Evolutionary conservation across 1,139 yeast species (phyloP), one percentile per base, ranked within the genome.

Genomic region (Nadsonia starkeyi-henricii): DNA sequence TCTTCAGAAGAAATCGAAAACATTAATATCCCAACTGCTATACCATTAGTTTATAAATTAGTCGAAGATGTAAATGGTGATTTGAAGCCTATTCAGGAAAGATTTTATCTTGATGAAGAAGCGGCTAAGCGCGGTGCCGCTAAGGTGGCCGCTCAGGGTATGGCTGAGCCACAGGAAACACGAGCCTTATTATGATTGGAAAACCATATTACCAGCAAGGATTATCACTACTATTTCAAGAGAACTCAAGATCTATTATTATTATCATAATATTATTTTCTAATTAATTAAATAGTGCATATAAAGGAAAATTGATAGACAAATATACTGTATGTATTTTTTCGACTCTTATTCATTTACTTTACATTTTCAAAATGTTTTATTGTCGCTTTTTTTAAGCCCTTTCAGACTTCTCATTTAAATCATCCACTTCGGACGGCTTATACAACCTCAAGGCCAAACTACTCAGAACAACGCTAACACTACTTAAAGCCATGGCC

Each of bases 41-140:
- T 89, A 59, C 97, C 97, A 66, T 81, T 89, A 73, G 96, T 89
- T 55, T 89, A 85, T 74, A 96, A 89, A 74, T 81, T 89, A 15
- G 4, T 15, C 12, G 39, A 33, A 15, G 39, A 33, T 33, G 17
- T 3, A 67, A 96, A 89, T 68, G 83, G 77, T 54, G 66, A 76
- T 63, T 81, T 89, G 72, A 79, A 79, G 72, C 96, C 96, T 72
- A 74, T 81, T 65, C 88, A 86, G 80, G 85, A 88, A 58, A 81
- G 93, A 61, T 86, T 86, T 78, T 89, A 89, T 81, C 82, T 89
- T 73, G 97, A 89, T 74, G 96, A 96, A 62, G 96, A 86, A 74
- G 97, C 96, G 65, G 97, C 97, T 66, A 96, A 88, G 57, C 96
- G 96, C 53, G 97, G 97, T 77, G 97, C 96, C 57, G 96, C 96